Conservation (phyloP, 176 grass and related monocot species). For the Poa pratensis region DNA sequence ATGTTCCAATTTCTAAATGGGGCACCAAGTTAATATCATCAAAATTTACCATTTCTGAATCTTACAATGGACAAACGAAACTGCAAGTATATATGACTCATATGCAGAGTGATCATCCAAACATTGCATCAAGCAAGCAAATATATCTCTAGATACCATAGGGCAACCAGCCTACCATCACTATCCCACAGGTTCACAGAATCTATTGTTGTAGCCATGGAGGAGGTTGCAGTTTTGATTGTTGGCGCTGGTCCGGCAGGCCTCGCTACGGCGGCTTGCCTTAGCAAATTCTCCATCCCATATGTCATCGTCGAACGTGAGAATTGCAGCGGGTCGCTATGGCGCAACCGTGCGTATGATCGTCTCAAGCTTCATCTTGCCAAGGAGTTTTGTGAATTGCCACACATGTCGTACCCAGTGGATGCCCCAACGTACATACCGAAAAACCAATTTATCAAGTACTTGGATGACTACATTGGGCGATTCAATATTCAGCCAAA, state of each 20-base stretch:
- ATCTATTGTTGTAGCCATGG: neutral
- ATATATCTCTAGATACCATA: neutral
- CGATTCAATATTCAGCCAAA: neutral
- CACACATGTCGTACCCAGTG: neutral
- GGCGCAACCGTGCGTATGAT: neutral
- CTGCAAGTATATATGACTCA: neutral
- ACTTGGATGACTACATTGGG: constrained; percentile 3
- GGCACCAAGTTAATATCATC: neutral
- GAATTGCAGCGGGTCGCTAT: neutral
- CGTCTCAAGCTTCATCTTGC: neutral
- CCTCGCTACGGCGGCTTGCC: neutral
- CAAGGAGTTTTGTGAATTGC: neutral
- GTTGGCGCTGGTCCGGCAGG: neutral
- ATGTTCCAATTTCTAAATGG: too few relatives aligned
- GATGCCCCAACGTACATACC: neutral
- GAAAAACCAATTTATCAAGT: neutral
- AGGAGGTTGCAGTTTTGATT: neutral
- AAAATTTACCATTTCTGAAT: neutral
- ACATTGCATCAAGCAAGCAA: neutral
- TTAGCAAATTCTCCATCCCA: neutral
- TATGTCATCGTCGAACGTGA: neutral
- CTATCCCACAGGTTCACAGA: neutral
- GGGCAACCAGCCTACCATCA: neutral
- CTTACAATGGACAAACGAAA: neutral
- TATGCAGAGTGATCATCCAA: neutral